Conservation (phyloP, 2,329 filamentous ascomycete species). For the Chrysoporthe austroafricana region DNA sequence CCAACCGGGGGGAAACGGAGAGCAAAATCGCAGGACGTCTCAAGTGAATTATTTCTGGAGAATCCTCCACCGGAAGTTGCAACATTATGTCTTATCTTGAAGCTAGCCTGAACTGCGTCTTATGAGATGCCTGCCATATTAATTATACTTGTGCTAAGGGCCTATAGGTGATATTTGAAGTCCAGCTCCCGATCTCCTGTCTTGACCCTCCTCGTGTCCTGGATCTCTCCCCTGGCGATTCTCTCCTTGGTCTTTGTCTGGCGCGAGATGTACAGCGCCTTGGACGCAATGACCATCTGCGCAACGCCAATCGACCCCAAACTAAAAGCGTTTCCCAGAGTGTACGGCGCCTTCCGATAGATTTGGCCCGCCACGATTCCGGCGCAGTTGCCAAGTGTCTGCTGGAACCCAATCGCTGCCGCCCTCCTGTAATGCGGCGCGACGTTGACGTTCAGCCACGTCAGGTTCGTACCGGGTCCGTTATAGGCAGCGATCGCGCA, state of each 20-base stretch:
- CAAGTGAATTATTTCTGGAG: no score
- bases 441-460: slow-evolving; percentile 51
- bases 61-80: no score
- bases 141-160: no score
- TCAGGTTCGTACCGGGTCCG: slow-evolving; percentile 50
- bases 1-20: no score
- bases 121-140: no score
- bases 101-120: neutral
- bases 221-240: slow-evolving; percentile 45
- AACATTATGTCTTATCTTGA: neutral
- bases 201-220: slow-evolving; percentile 48
- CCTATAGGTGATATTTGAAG: slow-evolving; percentile 49
- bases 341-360: slow-evolving; percentile 40
- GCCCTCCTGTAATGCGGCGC: slow-evolving; percentile 51
- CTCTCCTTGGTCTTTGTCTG: slow-evolving; percentile 45
- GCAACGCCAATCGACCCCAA: slow-evolving; percentile 36
- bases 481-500: slow-evolving; percentile 52
- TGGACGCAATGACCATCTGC: slow-evolving; percentile 43
- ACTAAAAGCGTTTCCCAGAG: slow-evolving; percentile 37
- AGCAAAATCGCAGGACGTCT: no score
- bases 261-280: slow-evolving; percentile 47
- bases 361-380: slow-evolving; percentile 48
- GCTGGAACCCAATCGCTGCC: slow-evolving; percentile 50
- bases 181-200: slow-evolving; percentile 52
- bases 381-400: slow-evolving; percentile 50